Conservation (phyloP, 495 filamentous ascomycete species). For the Bryoglossum gracile region DNA sequence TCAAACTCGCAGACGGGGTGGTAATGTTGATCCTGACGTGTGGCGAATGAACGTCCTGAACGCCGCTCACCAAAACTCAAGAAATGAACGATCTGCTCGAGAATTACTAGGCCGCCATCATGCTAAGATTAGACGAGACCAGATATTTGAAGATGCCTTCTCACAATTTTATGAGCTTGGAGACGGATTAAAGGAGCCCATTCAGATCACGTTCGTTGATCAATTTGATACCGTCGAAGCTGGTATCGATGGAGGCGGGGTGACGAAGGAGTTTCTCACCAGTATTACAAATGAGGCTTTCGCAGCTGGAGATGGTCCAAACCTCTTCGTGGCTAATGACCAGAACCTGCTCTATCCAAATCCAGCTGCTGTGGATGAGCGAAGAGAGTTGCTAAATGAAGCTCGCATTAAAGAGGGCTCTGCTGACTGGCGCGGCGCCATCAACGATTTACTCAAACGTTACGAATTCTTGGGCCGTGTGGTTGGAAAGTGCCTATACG, state of each 20-base stretch:
- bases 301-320: constrained; percentile 37
- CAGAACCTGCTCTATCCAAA: constrained; percentile 89
- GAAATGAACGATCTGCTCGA: constrained; percentile 24
- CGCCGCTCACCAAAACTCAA: constrained; percentile 24
- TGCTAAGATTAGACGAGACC: constrained; percentile 72
- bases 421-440: constrained; percentile 46
- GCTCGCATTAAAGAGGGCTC: constrained; percentile 46
- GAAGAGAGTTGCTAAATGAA: constrained; percentile 49
- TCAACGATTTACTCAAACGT: constrained; percentile 57
- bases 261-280: constrained; percentile 95
- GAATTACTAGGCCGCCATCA: constrained; percentile 64
- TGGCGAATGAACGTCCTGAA: constrained; percentile 65
- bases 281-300: constrained; percentile 88
- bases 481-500: constrained; percentile 95
- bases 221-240: constrained; percentile 81
- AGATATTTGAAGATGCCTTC: constrained; percentile 81
- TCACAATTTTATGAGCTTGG: constrained; percentile 75
- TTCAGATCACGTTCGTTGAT: constrained; percentile 95
- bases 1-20: constrained; percentile 67
- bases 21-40: constrained; percentile 66
- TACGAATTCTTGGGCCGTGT: constrained; percentile 92
- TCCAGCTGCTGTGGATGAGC: constrained; percentile 69
- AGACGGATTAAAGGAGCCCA: constrained; percentile 87
- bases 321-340: constrained; percentile 77
- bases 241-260: constrained; percentile 93